Conservation (phyloP, 2,329 filamentous ascomycete species). For the Sphaerulina vaccinii region DNA sequence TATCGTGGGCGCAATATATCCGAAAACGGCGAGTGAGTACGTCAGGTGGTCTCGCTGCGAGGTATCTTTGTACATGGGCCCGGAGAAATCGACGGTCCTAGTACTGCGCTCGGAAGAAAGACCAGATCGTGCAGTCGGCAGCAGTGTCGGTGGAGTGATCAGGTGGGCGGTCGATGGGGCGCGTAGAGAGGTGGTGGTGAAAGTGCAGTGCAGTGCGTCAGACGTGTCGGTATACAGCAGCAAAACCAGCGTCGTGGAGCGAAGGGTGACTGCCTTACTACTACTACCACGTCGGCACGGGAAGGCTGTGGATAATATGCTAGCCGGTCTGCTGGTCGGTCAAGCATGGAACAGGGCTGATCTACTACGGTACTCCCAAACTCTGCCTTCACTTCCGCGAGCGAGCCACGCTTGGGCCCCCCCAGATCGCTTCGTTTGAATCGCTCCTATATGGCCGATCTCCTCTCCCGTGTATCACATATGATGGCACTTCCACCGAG, state of each 20-base stretch:
- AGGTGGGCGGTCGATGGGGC: too few species aligned
- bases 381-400: slow-evolving; percentile 8
- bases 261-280: too few species aligned
- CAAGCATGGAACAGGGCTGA: slow-evolving; percentile 12
- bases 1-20: slow-evolving; percentile 15
- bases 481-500: slow-evolving; percentile 9
- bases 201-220: too few species aligned
- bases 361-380: slow-evolving; percentile 2
- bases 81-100: too few species aligned
- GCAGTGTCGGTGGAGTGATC: too few species aligned
- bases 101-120: background rate
- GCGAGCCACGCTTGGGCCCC: slow-evolving; percentile 2
- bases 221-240: too few species aligned
- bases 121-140: slow-evolving; percentile 2
- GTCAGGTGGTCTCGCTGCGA: slow-evolving; percentile 13
- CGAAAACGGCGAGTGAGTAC: slow-evolving; percentile 14
- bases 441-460: slow-evolving; percentile 7
- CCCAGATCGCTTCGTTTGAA: background rate
- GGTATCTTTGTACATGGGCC: slow-evolving; percentile 11
- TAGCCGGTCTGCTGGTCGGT: slow-evolving; percentile 3
- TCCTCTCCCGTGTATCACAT: slow-evolving; percentile 10
- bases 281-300: slow-evolving; percentile 14
- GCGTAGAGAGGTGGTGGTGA: too few species aligned
- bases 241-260: too few species aligned
- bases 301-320: slow-evolving; percentile 16